These are phyloP conservation scores for Trichocladium antarcticum DNA, from an alignment of 495 filamentous ascomycete genomes.

Conservation along the genomic window DNA sequence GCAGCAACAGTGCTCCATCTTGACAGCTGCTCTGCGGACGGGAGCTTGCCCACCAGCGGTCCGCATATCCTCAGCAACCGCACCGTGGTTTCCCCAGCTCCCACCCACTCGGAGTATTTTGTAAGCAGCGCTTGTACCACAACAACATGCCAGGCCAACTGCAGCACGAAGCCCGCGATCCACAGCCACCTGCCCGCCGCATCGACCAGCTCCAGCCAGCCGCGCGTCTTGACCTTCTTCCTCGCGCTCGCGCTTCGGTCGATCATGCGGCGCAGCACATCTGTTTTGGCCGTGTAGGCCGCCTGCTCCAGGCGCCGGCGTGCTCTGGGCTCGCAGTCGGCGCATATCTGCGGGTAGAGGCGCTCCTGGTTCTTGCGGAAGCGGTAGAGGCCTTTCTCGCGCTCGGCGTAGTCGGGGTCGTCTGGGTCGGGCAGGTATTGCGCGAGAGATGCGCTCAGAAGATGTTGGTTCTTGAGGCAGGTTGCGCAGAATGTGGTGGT, in stretches of 20 bases:
- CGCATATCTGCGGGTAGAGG: conserved; percentile 76
- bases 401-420: conserved; percentile 46
- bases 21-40: conserved; percentile 30
- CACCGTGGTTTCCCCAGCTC: background rate
- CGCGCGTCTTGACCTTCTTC: conserved; percentile 28
- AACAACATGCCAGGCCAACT: conserved; percentile 42
- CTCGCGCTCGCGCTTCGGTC: conserved; percentile 44
- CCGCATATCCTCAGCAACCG: conserved; percentile 1
- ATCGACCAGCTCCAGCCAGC: conserved; percentile 44
- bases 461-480: conserved; percentile 73
- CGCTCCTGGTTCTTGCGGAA: conserved; percentile 58
- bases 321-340: conserved; percentile 58
- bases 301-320: conserved; percentile 52
- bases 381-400: conserved; percentile 42
- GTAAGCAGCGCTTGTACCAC: conserved; percentile 25
- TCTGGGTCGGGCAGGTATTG: conserved; percentile 60
- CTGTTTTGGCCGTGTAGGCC: conserved; percentile 67
- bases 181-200: conserved; percentile 38
- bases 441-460: conserved; percentile 55
- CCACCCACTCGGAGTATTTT: conserved; percentile 1
- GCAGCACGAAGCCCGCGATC: conserved; percentile 43
- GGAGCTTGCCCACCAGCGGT: conserved; percentile 20
- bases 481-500: conserved; percentile 55
- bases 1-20: conserved; percentile 41
- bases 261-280: conserved; percentile 62